A percentile compares a stretch with the other conserved stretches of the same genome.
phyloP scores from a whole-genome alignment of 257 asterid genomes.

The Anisodus acutangulus region DNA sequence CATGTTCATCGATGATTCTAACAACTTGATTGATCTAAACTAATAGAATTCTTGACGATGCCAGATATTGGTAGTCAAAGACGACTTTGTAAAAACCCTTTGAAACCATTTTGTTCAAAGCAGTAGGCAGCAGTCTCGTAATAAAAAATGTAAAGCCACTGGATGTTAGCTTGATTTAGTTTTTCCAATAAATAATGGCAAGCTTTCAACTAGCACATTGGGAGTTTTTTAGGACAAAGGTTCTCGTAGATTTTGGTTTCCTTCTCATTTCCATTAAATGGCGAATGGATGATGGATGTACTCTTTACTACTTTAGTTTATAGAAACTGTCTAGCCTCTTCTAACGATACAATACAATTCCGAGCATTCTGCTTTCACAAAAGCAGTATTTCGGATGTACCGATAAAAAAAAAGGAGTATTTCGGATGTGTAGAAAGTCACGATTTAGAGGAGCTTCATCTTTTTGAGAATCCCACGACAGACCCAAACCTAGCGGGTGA shows the following conservation, averaged over 20 bases:
- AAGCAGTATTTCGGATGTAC: background rate
- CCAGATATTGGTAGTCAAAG: background rate
- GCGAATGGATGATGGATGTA: slow-evolving; percentile 18
- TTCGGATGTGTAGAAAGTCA: background rate
- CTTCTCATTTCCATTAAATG: slow-evolving; percentile 5
- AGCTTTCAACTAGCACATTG: background rate
- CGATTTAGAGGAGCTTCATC: background rate
- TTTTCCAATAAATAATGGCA: background rate
- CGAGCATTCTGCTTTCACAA: background rate
- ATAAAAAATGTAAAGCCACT: background rate
- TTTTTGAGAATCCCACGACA: background rate
- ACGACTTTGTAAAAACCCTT: background rate
- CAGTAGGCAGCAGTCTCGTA: background rate
- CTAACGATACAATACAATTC: background rate
- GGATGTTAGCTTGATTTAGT: background rate
- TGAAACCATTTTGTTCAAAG: background rate
- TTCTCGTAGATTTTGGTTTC: background rate
- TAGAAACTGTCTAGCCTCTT: background rate
- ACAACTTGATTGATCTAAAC: background rate
- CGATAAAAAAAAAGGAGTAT: no score
- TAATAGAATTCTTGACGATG: background rate
- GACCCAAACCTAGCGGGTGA: background rate
- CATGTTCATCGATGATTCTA: background rate
- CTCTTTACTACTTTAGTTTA: background rate
- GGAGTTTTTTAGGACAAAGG: background rate